Base-by-base conservation (phyloP, 192 early-diverging fungal genomes). In the Coemansia sp. region DNA sequence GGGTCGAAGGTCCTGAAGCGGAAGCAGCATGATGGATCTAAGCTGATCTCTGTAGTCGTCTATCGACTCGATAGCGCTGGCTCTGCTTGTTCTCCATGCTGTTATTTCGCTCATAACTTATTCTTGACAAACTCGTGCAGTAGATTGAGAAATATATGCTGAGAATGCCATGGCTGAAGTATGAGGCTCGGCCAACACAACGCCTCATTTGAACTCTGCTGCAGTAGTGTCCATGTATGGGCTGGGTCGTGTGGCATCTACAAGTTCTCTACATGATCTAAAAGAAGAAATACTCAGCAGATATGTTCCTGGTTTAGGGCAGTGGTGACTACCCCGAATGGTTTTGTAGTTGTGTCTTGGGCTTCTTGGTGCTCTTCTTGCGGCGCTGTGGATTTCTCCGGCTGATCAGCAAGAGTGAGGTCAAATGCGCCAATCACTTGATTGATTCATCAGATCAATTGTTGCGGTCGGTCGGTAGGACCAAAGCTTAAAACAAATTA, bases 11-110 rank as follows among this genome's bases (percentile, higher is more conserved):
- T 48, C 32, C 10, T 32, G 19, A 2, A 60, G 50, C 53, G 65
- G 34, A 26, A 49, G 25, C 24, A 59, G 57, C 51, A 59, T 54
- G 51, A 21, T 63, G 30, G 32, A 38, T 19, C 25, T 31, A 8
- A 58, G 44, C 5, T 59, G 23, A 2, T 54, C 32, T 12, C 4
- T 21, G 34, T 59, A 63, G 51, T 63, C 61, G 5, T 38, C 12
- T 10, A 23, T 28, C 8, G 61, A 27, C n/a, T 19, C 19, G 5
- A 63, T 54, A 22, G 19, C 52, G 23, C 10, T 16, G 23, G 6
- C 27, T 16, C 4, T 10, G 10, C n/a, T 14, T 4, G 54, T 27
- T 3, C 16, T 38, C 34, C 41, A 27, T 10, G 24, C 34, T 2
- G 50, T 27, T 31, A 48, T 50, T 25, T n/a, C 22, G 27, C 54